Base-by-base conservation (phyloP, 2,329 filamentous ascomycete genomes). In the Aspergillus ustus region DNA sequence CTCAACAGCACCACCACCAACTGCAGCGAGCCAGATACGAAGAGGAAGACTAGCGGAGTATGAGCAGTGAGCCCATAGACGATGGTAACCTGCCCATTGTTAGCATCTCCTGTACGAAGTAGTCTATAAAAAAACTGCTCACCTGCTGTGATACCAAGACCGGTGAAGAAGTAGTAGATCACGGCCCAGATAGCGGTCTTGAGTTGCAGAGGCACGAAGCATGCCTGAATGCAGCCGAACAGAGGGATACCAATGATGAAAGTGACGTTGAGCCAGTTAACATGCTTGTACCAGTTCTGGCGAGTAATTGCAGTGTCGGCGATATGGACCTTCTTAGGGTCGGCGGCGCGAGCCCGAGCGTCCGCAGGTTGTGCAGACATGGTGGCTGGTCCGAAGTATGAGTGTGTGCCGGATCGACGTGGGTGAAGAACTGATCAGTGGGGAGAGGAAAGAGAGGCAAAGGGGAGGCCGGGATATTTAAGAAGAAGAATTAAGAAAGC, bases 251-350 rank as follows among this genome's bases (percentile, higher is more conserved):
- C 83, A 67, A 96, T 78, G 75, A 96, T 94, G 76, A 97, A 85
- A 65, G 84, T 85, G 65, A 91, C 89, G 78, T 96, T 97, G 68
- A 97, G 85, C 92, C 93, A 97, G 85, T 96, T 93, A 83, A 97
- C 85, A 75, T 97, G 93, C 81, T 93, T 90, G 81, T 93, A 89
- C 91, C 91, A 95, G 83, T 96, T 97, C 72, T 84, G 82, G 78
- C 83, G 85, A 63, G 91, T 96, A 70, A 96, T 89, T 61, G 91
- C 90, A 66, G 87, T 86, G 67, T 96, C 92, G 67, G 91, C 88
- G 79, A 96, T 95, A 79, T 96, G 92, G 73, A 89, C 85, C 82
- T 96, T 96, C 82, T 89, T 86, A 54, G 85, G 69, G 63, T 77
- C 75, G 46, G 66, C 63, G 52, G 72, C 69, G 67, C 73, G 74